phyloP scores from a whole-genome alignment of 2,329 filamentous ascomycete species.

The Trichoderma harzianum region DNA sequence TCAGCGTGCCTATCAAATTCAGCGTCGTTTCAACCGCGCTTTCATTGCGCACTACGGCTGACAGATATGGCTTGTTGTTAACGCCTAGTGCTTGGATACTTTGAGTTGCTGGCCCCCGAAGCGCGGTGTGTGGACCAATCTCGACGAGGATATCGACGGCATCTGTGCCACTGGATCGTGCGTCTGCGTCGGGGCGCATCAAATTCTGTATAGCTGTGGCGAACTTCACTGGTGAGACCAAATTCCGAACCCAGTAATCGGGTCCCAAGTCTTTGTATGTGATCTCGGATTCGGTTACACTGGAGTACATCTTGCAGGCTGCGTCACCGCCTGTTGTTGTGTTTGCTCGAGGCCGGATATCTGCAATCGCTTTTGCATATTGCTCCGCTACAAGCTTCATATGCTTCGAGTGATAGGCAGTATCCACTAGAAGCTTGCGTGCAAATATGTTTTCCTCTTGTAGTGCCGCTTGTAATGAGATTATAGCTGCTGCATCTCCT shows the following conservation, averaged over 20 bases:
- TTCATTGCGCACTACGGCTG: not conserved
- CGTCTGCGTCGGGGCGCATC: not conserved
- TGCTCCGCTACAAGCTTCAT: not conserved
- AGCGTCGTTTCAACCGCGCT: not conserved
- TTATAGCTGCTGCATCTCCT: not conserved
- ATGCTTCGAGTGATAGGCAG: not conserved
- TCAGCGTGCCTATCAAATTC: not conserved
- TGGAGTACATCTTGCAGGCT: not conserved
- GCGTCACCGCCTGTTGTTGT: not conserved
- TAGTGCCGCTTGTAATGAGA: not conserved
- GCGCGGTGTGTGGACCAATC: not conserved
- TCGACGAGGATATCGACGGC: not conserved
- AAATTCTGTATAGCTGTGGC: not conserved
- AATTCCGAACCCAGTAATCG: not conserved
- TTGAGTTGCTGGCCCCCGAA: not conserved
- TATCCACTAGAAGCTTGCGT: not conserved
- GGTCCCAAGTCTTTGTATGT: not conserved
- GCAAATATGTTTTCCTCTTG: not conserved
- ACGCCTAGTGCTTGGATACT: not conserved
- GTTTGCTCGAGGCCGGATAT: not conserved
- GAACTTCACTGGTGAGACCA: not conserved
- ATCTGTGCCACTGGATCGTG: not conserved
- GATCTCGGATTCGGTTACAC: not conserved
- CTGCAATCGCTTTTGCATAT: not conserved
- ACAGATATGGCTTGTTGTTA: not conserved